These are phyloP conservation scores for Fusarium udum DNA, from an alignment of 2,329 filamentous ascomycete genomes.

Conservation along the genomic window DNA sequence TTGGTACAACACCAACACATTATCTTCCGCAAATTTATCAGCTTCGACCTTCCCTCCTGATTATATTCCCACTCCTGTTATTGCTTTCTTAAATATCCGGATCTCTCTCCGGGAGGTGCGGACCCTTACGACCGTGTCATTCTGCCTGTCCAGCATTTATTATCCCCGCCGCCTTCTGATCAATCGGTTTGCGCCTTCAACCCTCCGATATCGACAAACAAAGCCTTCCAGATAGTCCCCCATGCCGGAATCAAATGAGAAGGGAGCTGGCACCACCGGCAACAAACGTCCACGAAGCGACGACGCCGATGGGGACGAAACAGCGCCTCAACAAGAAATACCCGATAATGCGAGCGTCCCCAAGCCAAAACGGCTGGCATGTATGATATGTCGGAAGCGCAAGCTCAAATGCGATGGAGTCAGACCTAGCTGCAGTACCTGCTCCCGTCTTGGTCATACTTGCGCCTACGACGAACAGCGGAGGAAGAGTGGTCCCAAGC, in stretches of 20 bases:
- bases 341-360: conserved; percentile 68
- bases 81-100: neutral
- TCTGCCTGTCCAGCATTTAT: neutral
- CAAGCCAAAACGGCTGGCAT: conserved; percentile 92
- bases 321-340: conserved; percentile 51
- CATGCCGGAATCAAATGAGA: conserved; percentile 53
- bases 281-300: conserved; percentile 43
- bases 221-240: conserved; percentile 5
- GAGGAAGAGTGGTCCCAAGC: conserved; percentile 93
- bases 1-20: conserved; percentile 5
- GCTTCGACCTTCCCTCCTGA: neutral
- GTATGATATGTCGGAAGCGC: conserved; percentile 90
- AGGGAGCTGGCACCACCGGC: conserved; percentile 48
- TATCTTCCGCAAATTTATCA: conserved; percentile 5
- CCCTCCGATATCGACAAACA: conserved; percentile 10
- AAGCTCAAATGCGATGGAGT: conserved; percentile 91
- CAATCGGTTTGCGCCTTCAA: conserved; percentile 13
- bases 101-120: conserved; percentile 20
- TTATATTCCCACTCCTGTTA: neutral
- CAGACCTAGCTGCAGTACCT: conserved; percentile 88
- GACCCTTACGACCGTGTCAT: conserved; percentile 15
- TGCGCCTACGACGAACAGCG: conserved; percentile 93
- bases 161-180: conserved; percentile 28
- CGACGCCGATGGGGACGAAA: conserved; percentile 48
- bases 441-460: conserved; percentile 83